phyloP scores from a whole-genome alignment of 2,329 filamentous ascomycete genomes.

The Hymenoscyphus occultus region DNA sequence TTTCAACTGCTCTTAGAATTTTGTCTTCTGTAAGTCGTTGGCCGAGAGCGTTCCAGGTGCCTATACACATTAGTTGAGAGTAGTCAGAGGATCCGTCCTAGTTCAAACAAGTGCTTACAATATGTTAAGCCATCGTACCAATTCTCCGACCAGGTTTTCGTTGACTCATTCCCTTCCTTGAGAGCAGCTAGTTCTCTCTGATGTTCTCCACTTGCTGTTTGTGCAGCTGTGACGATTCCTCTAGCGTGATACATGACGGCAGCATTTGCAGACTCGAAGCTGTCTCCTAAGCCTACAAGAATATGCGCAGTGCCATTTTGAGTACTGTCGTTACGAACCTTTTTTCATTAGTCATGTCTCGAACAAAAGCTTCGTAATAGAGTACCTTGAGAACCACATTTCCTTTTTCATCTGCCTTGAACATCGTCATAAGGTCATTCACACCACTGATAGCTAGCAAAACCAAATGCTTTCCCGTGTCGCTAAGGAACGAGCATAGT shows the following conservation, averaged over 20 bases:
- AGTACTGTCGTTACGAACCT: conserved; percentile 66
- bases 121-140: conserved; percentile 95
- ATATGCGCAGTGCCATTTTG: conserved; percentile 56
- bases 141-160: conserved; percentile 66
- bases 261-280: conserved; percentile 73
- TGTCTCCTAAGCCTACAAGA: conserved; percentile 67
- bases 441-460: conserved; percentile 75
- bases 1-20: conserved; percentile 70
- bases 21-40: conserved; percentile 79
- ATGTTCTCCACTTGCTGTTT: conserved; percentile 43
- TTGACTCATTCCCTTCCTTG: conserved; percentile 46
- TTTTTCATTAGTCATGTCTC: conserved; percentile 11
- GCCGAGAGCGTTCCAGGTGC: conserved; percentile 91
- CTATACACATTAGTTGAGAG: conserved; percentile 35
- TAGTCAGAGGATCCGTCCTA: background rate
- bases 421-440: conserved; percentile 65
- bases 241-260: conserved; percentile 88
- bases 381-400: conserved; percentile 64
- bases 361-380: background rate
- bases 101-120: conserved; percentile 46
- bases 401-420: conserved; percentile 64
- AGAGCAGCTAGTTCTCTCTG: conserved; percentile 47
- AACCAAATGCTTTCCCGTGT: conserved; percentile 70
- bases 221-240: conserved; percentile 52
- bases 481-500: conserved; percentile 71